These are phyloP conservation scores for Luffa aegyptiaca DNA, from an alignment of 306 rosid genomes.

Conservation along the genomic window DNA sequence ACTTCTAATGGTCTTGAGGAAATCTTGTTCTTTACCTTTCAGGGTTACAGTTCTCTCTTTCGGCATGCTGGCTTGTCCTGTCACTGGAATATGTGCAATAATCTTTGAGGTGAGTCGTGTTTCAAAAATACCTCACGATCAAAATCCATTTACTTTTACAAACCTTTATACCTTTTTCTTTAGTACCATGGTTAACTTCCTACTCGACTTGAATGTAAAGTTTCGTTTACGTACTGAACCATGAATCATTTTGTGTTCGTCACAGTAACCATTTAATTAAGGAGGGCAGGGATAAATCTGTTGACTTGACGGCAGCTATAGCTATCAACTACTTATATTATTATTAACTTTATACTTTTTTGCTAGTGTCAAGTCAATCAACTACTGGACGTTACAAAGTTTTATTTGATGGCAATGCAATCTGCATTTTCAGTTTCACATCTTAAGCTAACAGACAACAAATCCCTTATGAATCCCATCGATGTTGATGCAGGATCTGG, in stretches of 20 bases:
- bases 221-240: not conserved
- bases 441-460: not conserved
- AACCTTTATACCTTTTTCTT: not conserved
- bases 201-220: not conserved
- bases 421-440: not conserved
- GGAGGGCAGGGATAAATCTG: too few relatives aligned
- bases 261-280: not conserved
- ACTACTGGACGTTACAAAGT: too few relatives aligned
- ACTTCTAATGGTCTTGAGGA: not conserved
- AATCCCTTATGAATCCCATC: not conserved
- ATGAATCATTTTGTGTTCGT: not conserved
- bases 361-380: too few relatives aligned
- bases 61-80: constrained; percentile 54
- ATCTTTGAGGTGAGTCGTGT: constrained; percentile 41
- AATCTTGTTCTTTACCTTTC: constrained; percentile 6
- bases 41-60: constrained; percentile 65
- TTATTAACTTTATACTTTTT: too few relatives aligned
- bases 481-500: constrained; percentile 42
- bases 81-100: constrained; percentile 44
- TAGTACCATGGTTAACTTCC: not conserved
- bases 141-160: not conserved
- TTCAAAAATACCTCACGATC: not conserved
- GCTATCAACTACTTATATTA: too few relatives aligned
- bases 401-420: too few relatives aligned
- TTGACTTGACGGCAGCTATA: too few relatives aligned